Evolutionary conservation across 768 basidiomycete genomes (phyloP).

Genomic region (Kwoniella pini): DNA sequence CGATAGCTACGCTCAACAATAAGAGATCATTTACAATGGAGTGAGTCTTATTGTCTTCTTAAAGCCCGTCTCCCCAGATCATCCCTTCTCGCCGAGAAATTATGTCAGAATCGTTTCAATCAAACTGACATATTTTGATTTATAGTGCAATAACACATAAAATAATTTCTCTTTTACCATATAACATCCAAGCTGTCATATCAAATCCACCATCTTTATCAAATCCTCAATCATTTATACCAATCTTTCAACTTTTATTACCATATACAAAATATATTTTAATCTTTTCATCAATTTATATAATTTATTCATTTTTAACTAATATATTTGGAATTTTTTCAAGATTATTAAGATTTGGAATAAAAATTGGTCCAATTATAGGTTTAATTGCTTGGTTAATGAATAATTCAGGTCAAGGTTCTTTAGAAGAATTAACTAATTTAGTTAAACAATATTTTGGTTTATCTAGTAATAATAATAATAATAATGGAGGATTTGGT

Average conservation of each 20-base stretch:
- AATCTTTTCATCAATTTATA: conserved; percentile 41
- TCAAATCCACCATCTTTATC: conserved; percentile 36
- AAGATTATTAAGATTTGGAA: conserved; percentile 36
- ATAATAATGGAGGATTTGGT: background rate
- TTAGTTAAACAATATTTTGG: conserved; percentile 38
- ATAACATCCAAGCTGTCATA: conserved; percentile 28
- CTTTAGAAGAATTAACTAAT: conserved; percentile 36
- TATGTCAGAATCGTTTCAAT: too few species aligned
- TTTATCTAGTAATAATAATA: background rate
- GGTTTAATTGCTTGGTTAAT: conserved; percentile 45
- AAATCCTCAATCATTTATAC: conserved; percentile 32
- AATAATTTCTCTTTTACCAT: conserved; percentile 30
- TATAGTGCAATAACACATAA: conserved; percentile 18
- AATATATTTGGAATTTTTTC: conserved; percentile 39
- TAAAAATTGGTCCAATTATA: conserved; percentile 41
- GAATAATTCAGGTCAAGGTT: conserved; percentile 44
- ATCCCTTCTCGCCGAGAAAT: too few species aligned
- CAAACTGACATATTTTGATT: too few species aligned
- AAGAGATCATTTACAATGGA: too few species aligned
- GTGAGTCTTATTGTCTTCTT: too few species aligned
- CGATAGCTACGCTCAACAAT: too few species aligned
- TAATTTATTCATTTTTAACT: conserved; percentile 35
- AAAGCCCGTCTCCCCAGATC: too few species aligned
- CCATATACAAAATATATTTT: conserved; percentile 34
- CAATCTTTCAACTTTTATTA: conserved; percentile 27